Percentiles rank a stretch among this genome's conserved stretches.
phyloP scores from a whole-genome alignment of 2,329 filamentous ascomycete species.

The Lasiodiplodia sp. region DNA sequence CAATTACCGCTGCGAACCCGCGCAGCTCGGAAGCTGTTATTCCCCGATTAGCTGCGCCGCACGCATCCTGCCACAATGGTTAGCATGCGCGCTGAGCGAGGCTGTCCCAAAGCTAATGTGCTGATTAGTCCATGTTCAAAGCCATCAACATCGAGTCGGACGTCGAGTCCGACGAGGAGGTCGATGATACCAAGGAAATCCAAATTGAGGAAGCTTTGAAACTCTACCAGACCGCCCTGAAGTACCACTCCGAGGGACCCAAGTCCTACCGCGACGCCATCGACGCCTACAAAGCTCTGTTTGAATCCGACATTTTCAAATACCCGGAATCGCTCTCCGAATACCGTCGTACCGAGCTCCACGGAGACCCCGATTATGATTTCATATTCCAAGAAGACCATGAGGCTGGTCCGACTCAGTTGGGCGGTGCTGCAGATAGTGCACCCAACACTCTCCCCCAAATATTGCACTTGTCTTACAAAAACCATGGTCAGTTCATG shows the following conservation, averaged over 20 bases:
- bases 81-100: neutral
- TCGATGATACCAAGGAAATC: slow-evolving; percentile 94
- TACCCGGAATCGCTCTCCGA: slow-evolving; percentile 88
- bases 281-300: slow-evolving; percentile 82
- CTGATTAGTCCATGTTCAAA: slow-evolving; percentile 67
- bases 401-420: slow-evolving; percentile 51
- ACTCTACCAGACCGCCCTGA: slow-evolving; percentile 88
- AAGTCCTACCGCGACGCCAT: slow-evolving; percentile 76
- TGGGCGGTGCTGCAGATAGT: slow-evolving; percentile 70
- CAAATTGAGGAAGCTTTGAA: slow-evolving; percentile 98
- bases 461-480: slow-evolving; percentile 90
- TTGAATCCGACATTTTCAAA: slow-evolving; percentile 91
- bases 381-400: slow-evolving; percentile 48
- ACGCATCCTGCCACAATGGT: slow-evolving; percentile 14
- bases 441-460: slow-evolving; percentile 84
- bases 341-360: slow-evolving; percentile 73
- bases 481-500: slow-evolving; percentile 91
- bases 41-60: neutral
- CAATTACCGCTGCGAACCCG: neutral
- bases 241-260: slow-evolving; percentile 87
- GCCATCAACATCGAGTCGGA: slow-evolving; percentile 95
- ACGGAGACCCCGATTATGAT: slow-evolving; percentile 55
- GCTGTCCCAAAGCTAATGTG: neutral
- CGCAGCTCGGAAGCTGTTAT: slow-evolving; percentile 4
- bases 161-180: slow-evolving; percentile 85